Evolutionary conservation across 805 yeast species (phyloP), one percentile per base, ranked within the genome.

Genomic region (Candida caryicola): DNA sequence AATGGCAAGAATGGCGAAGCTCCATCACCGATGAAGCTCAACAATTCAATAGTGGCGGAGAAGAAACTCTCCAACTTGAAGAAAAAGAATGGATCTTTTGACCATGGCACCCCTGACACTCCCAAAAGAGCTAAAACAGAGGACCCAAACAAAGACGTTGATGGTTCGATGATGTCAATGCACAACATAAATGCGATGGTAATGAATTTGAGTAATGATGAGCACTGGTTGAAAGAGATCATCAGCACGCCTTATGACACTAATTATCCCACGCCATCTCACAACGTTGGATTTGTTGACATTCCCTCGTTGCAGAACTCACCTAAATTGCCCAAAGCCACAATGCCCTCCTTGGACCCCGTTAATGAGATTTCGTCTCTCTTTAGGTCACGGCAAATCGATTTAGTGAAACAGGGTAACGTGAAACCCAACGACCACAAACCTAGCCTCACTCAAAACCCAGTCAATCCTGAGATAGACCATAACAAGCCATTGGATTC

Each of bases 181-280:
- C 25, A 21, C 10, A 40, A 29, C n/a, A 23, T 31, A 5, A 37
- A 40, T 18, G 33, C 43, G 5, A 40, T 40, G 17, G 21, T 35
- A 2, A 12, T 40, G 17, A 40, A 36, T 13, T 35, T 35, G 36
- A 37, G 40, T 17, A 50, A 38, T 37, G 59, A 64, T 7, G 77
- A 74, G 19, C 82, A 78, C 41, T 82, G 91, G 90, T 62, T 85
- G 12, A 72, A 78, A 23, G 88, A 82, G 45, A 82, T 85, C 48
- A 76, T 84, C 34, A 78, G 71, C 38, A 77, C 85, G 1, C 85
- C 88, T 4, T 72, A 76, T 45, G 85, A 81, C 33, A 69, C 74
- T 23, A 74, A 77, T 38, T 76, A 82, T 39, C 81, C 68, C 34
- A 59, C 51, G 25, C 73, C 64, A 27, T 71, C 70, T 43, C 78